Base-by-base conservation (phyloP, 768 basidiomycete species). In the Pleurotus ostreatus region DNA sequence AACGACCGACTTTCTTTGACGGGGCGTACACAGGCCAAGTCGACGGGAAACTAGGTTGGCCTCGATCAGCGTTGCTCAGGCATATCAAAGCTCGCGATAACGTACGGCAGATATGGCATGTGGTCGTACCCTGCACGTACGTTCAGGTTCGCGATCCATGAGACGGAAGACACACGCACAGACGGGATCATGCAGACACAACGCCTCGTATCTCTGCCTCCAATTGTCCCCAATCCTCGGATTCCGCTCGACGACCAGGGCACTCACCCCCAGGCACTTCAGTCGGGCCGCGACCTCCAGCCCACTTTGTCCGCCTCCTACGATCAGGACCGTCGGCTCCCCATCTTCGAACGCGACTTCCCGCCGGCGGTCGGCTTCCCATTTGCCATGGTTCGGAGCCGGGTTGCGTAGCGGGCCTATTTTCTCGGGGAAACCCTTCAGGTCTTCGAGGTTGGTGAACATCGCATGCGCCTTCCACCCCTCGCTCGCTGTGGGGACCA, bases 261-360 rank as follows among this genome's bases (percentile, higher is more conserved):
- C 70, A 1, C 72, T 62, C 9, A 91, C 68, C 16, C 78, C 82
- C 22, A 89, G 70, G 41, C 72, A 74, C 62, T 84, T 84, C 55
- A 92, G 70, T n/a, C 86, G 74, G 1, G 86, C 85, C 0, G 88
- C 86, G 2, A 82, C 64, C 39, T 77, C 80, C 26, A 93, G 68
- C 1, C 88, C 90, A 59, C 78, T 79, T 55, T 89, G 89, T 0
- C 86, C 86, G 0, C 77, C 86, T 6, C 86, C 84, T n/a, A 88
- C 70, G 20, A 89, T 71, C 25, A 89, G 65, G 7, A 86, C 88
- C 1, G 74, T 75, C 0, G 88, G 87, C 49, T 82, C 74, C 3
- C 61, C 63, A 16, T 76, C 76, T 30, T 66, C 68, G 60, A 84
- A 85, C 26, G 77, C 75, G 5, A 63, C 54, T 55, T 80, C 76